These are phyloP conservation scores for Scheffersomyces illinoinensis DNA, from an alignment of 1,139 yeast genomes.

Conservation along the genomic window DNA sequence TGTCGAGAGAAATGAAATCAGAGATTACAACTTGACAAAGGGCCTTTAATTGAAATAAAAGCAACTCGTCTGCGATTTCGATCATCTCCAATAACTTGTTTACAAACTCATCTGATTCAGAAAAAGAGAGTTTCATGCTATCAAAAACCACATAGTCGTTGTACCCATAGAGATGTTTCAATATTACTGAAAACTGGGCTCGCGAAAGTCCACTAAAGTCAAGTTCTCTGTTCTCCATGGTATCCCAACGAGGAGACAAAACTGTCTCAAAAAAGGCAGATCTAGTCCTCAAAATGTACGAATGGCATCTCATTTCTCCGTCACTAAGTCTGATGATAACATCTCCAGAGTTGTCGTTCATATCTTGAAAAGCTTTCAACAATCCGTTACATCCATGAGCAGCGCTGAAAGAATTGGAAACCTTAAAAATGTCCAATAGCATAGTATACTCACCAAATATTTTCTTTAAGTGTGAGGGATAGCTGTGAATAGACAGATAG, in stretches of 20 bases:
- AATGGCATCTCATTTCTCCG: conserved; percentile 44
- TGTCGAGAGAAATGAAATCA: conserved; percentile 60
- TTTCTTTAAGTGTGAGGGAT: conserved; percentile 20
- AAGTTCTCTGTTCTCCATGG: conserved; percentile 21
- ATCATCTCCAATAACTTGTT: conserved; percentile 59
- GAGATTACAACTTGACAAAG: conserved; percentile 63
- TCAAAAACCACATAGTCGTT: conserved; percentile 48
- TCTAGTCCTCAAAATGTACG: conserved; percentile 53
- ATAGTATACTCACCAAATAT: conserved; percentile 8
- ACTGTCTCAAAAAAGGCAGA: conserved; percentile 66
- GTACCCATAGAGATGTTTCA: conserved; percentile 62
- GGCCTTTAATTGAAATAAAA: conserved; percentile 59
- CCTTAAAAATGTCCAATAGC: conserved; percentile 15
- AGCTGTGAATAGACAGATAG: conserved; percentile 15
- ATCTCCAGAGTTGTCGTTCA: conserved; percentile 14
- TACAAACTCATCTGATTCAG: conserved; percentile 48
- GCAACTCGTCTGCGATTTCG: conserved; percentile 63
- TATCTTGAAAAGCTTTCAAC: background rate
- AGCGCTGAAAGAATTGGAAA: conserved; percentile 10
- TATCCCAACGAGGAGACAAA: conserved; percentile 58
- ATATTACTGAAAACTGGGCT: conserved; percentile 49
- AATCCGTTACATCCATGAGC: background rate
- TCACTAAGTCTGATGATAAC: conserved; percentile 37
- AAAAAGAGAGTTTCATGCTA: conserved; percentile 20
- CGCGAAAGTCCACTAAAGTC: conserved; percentile 46